A percentile compares a stretch with the other conserved stretches of the same genome.
These are phyloP conservation scores for Erucastrum elatum DNA, from an alignment of 345 rosid genomes.

Conservation along the genomic window DNA sequence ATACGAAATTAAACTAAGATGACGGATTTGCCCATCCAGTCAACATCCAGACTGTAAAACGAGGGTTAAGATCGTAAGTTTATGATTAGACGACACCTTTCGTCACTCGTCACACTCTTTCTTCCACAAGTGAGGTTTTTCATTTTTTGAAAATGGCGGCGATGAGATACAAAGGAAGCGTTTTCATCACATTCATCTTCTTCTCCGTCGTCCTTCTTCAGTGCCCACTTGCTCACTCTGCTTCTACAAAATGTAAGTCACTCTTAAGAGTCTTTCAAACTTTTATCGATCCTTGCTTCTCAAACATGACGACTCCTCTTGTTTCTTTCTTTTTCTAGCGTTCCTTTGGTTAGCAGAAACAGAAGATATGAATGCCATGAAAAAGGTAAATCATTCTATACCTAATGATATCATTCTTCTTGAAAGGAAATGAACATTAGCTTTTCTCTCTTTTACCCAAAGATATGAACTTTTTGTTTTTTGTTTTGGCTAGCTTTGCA, in stretches of 20 bases:
- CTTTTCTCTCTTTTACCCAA: neutral
- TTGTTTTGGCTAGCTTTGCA: neutral
- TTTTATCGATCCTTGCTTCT: neutral
- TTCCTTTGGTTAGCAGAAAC: conserved; percentile 29
- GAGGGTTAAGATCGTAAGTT: conserved; percentile 30
- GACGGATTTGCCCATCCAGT: conserved; percentile 19
- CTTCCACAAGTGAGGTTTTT: conserved; percentile 3
- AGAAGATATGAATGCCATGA: conserved; percentile 19
- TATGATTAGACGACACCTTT: conserved; percentile 29
- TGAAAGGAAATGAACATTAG: neutral
- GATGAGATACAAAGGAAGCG: conserved; percentile 35
- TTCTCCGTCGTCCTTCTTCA: conserved; percentile 8
- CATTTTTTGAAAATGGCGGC: conserved; percentile 32
- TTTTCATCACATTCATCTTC: conserved; percentile 26
- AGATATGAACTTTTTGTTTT: neutral
- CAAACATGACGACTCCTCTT: neutral
- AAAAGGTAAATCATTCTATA: conserved; percentile 1
- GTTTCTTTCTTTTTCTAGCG: neutral
- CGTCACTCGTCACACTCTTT: conserved; percentile 6
- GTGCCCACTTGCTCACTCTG: conserved; percentile 17
- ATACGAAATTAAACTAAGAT: neutral
- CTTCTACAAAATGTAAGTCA: conserved; percentile 32
- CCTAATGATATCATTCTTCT: neutral
- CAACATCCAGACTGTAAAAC: neutral
- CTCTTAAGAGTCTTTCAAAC: neutral